Conservation (phyloP, 345 rosid species). For the Nephelium lappaceum region DNA sequence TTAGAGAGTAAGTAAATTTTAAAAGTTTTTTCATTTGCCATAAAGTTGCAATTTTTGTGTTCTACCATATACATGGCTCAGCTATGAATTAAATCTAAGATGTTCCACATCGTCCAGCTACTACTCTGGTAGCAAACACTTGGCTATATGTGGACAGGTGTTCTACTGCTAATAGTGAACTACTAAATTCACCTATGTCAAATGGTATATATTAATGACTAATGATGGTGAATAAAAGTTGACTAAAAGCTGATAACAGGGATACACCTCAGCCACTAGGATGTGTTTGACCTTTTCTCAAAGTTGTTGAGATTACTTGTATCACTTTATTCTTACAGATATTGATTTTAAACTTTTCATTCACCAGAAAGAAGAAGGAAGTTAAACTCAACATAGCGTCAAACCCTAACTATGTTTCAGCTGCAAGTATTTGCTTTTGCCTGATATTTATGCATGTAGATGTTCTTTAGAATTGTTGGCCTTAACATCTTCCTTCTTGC, state of each 20-base stretch:
- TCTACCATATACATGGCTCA: neutral
- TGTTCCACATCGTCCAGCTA: neutral
- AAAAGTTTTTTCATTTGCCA: neutral
- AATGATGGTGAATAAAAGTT: neutral
- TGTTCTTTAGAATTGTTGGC: neutral
- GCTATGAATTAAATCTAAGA: conserved; percentile 16
- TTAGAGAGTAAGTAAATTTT: conserved; percentile 77
- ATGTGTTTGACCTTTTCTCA: neutral
- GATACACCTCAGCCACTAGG: neutral
- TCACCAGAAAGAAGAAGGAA: neutral
- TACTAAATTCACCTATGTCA: neutral
- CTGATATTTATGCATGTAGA: neutral
- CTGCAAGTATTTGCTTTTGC: neutral
- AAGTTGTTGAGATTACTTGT: neutral
- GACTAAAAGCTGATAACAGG: neutral
- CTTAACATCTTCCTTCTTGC: neutral
- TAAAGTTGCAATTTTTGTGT: conserved; percentile 7
- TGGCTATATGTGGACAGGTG: neutral
- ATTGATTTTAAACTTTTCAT: neutral
- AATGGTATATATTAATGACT: neutral
- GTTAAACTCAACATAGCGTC: neutral
- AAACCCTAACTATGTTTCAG: neutral
- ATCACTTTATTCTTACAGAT: neutral
- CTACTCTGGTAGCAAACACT: neutral
- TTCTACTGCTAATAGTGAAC: neutral